phyloP scores from a whole-genome alignment of 2,329 filamentous ascomycete genomes.

The Beauveria medogensis region DNA sequence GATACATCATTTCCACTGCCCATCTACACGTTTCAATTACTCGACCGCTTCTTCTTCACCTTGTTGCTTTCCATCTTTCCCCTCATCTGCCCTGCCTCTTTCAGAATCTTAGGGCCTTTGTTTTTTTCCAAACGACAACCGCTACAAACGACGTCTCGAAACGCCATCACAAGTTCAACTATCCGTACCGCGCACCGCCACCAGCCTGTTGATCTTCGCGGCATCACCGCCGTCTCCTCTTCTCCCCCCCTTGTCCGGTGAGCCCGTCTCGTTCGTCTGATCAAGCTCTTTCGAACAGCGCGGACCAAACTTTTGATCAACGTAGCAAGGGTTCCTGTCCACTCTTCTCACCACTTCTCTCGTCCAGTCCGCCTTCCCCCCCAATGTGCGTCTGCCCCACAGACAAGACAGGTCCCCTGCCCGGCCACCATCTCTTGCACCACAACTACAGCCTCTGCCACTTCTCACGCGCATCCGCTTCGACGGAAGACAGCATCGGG shows the following conservation, averaged over 20 bases:
- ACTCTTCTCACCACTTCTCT: background rate
- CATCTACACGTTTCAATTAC: background rate
- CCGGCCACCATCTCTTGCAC: background rate
- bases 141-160: background rate
- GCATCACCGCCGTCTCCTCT: background rate
- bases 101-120: background rate
- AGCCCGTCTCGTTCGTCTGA: background rate
- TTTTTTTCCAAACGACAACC: background rate
- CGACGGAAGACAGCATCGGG: conserved; percentile 2
- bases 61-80: background rate
- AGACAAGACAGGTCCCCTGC: background rate
- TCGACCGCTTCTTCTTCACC: background rate
- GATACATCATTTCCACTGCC: background rate
- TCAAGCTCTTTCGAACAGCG: background rate
- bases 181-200: background rate
- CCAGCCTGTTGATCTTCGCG: background rate
- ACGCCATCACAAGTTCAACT: background rate
- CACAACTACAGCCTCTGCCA: background rate
- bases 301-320: background rate
- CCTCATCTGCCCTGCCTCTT: background rate
- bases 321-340: background rate
- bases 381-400: conserved; percentile 7
- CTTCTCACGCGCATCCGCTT: background rate
- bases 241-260: background rate
- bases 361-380: background rate